These are phyloP conservation scores for Chamaecyparis obtusa DNA, from an alignment of 75 land plant species.

Conservation along the genomic window DNA sequence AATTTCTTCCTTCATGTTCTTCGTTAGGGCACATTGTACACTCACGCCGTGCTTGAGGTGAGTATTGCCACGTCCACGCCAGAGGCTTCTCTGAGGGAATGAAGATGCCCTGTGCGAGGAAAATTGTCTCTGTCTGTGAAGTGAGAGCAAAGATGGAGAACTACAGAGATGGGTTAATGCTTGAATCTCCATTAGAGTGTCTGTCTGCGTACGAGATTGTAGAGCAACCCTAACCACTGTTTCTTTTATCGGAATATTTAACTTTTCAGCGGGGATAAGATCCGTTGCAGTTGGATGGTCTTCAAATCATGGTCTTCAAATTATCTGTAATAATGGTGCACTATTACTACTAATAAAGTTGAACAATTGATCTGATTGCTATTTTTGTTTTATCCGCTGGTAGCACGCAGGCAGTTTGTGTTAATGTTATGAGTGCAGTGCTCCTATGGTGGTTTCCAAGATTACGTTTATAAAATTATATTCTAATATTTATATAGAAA, in stretches of 20 bases:
- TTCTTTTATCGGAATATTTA: neutral
- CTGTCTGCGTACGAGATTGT: neutral
- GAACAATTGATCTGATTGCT: too few relatives aligned
- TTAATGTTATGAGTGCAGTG: too few relatives aligned
- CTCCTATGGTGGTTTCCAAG: too few relatives aligned
- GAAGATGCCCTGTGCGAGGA: neutral
- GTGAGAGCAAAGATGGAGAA: neutral
- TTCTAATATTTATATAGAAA: too few relatives aligned
- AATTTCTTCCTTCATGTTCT: constrained; percentile 82
- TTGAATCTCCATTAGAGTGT: constrained; percentile 1
- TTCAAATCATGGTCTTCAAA: too few relatives aligned
- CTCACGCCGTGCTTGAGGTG: neutral
- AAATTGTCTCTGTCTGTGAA: neutral
- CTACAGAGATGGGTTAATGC: neutral
- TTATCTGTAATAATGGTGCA: too few relatives aligned
- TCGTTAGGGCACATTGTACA: constrained; percentile 67
- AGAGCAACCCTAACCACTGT: neutral
- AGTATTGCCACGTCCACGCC: neutral
- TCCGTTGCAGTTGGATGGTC: too few relatives aligned
- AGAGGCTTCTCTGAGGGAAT: neutral
- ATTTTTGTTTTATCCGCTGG: too few relatives aligned
- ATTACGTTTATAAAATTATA: too few relatives aligned
- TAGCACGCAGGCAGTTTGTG: too few relatives aligned
- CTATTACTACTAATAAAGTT: too few relatives aligned
- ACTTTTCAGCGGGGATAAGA: neutral